Percentiles rank a stretch among this genome's conserved stretches.
phyloP scores from a whole-genome alignment of 1,139 yeast species.

The Suhomyces guaymorum region DNA sequence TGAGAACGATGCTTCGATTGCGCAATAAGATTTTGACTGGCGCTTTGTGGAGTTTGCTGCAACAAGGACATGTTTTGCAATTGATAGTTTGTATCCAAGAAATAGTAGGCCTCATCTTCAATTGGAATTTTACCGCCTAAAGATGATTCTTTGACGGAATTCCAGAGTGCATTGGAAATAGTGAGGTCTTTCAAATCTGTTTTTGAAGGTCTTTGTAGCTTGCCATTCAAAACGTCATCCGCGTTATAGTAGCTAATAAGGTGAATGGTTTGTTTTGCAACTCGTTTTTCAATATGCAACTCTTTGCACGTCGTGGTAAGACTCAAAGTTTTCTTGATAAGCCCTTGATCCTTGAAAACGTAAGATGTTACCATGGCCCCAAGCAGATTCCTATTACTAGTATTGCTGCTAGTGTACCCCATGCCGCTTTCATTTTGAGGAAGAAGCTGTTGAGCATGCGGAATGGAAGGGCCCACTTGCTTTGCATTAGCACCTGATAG shows the following conservation, averaged over 20 bases:
- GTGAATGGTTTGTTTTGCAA: constrained; percentile 59
- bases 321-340: constrained; percentile 80
- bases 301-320: constrained; percentile 48
- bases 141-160: constrained; percentile 60
- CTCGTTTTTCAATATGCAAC: constrained; percentile 28
- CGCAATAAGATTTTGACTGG: constrained; percentile 14
- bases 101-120: constrained; percentile 55
- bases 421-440: constrained; percentile 7
- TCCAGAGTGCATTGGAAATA: constrained; percentile 60
- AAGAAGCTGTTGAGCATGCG: constrained; percentile 21
- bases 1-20: constrained; percentile 16
- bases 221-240: constrained; percentile 64
- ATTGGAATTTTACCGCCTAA: constrained; percentile 56
- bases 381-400: constrained; percentile 10
- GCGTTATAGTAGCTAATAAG: constrained; percentile 77
- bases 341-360: constrained; percentile 72
- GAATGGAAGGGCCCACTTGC: constrained; percentile 13
- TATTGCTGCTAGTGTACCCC: constrained; percentile 6
- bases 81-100: constrained; percentile 49
- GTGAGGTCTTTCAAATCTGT: constrained; percentile 51
- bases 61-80: constrained; percentile 42
- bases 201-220: constrained; percentile 60
- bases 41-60: constrained; percentile 19
- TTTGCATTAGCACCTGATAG: not conserved
- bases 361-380: constrained; percentile 50